Conservation (phyloP, 257 asterid genomes). For the Echites panduratus region DNA sequence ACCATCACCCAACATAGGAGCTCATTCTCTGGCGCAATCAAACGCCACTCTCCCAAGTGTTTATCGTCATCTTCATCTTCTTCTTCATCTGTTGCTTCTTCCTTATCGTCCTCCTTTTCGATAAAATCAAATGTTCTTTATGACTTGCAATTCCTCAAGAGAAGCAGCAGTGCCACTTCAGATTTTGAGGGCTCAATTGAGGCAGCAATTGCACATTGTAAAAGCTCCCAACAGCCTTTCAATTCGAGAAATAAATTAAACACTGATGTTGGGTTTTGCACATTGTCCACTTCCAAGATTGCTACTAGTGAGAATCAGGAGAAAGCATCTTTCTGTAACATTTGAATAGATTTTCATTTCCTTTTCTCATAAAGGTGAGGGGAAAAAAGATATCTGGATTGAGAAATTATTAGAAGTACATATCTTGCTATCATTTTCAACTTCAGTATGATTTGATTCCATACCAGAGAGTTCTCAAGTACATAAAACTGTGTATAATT, state of each 20-base stretch:
- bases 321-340: conserved; percentile 22
- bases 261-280: conserved; percentile 18
- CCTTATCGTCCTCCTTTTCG: conserved; percentile 58
- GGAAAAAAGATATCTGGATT: not conserved
- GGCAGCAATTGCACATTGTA: conserved; percentile 92
- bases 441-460: conserved; percentile 6
- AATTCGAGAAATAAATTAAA: conserved; percentile 23
- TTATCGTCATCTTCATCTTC: conserved; percentile 50
- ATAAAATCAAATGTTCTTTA: conserved; percentile 36
- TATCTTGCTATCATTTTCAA: not conserved
- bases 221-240: conserved; percentile 44
- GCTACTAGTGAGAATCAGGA: conserved; percentile 18
- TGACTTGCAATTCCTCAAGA: conserved; percentile 37
- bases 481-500: not conserved
- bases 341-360: conserved; percentile 19
- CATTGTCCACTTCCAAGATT: conserved; percentile 28
- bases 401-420: not conserved
- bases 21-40: conserved; percentile 75
- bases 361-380: not conserved
- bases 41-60: conserved; percentile 54
- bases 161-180: conserved; percentile 56
- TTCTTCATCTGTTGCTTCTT: conserved; percentile 44
- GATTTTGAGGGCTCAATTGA: conserved; percentile 66
- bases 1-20: conserved; percentile 35
- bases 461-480: not conserved